Conservation (phyloP, 1,284 basidiomycete genomes). For the Boletellus deceptivus region DNA sequence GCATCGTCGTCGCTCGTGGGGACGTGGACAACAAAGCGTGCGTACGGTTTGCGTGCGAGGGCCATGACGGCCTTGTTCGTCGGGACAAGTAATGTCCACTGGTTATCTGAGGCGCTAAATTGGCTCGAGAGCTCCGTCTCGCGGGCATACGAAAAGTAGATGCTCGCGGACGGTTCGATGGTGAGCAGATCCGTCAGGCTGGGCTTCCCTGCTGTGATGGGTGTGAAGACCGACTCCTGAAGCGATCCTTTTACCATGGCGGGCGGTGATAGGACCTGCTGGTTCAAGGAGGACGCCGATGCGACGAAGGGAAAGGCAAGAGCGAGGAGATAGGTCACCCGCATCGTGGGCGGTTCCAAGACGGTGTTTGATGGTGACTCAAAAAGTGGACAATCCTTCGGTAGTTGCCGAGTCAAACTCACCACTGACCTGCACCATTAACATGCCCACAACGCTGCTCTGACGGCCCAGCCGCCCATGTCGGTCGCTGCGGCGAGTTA, state of each 20-base stretch:
- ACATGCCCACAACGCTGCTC: too few species aligned
- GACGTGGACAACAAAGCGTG: conserved; percentile 8
- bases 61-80: conserved; percentile 82
- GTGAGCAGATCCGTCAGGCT: conserved; percentile 70
- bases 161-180: conserved; percentile 66
- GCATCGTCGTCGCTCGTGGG: too few species aligned
- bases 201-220: conserved; percentile 35
- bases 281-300: conserved; percentile 32
- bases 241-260: too few species aligned
- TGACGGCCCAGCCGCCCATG: too few species aligned
- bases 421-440: too few species aligned
- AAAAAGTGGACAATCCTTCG: background rate
- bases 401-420: background rate
- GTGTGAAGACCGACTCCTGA: conserved; percentile 17
- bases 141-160: conserved; percentile 78
- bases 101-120: conserved; percentile 40
- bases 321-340: conserved; percentile 26
- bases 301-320: conserved; percentile 34
- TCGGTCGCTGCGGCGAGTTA: too few species aligned
- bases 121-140: conserved; percentile 59
- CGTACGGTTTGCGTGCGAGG: conserved; percentile 71
- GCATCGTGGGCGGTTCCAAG: conserved; percentile 22
- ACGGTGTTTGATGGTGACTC: too few species aligned
- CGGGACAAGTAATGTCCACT: conserved; percentile 66
- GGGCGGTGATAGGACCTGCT: conserved; percentile 29